Evolutionary conservation across 371 early-diverging fungal species (phyloP).

Genomic region (Conidiobolus incongruus): DNA sequence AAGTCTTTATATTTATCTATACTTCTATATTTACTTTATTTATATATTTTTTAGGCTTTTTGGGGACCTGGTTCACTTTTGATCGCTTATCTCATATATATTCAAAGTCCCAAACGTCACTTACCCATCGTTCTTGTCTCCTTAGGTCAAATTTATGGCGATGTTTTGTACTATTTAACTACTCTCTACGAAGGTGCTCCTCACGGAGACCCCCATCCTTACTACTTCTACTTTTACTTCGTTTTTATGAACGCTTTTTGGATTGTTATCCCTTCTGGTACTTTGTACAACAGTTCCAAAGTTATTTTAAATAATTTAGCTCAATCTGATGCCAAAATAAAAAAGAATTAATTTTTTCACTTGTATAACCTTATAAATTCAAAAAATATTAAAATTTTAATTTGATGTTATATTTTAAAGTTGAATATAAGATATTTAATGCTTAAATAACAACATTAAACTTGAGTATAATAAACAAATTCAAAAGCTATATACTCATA

Average conservation of each 20-base stretch:
- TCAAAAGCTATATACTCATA: no score
- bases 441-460: no score
- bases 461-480: no score
- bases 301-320: neutral
- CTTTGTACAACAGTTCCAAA: neutral
- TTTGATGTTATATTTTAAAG: no score
- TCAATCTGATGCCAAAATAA: no score
- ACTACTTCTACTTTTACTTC: conserved; percentile 63
- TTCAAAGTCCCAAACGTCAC: conserved; percentile 32
- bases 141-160: conserved; percentile 53
- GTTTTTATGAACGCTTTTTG: conserved; percentile 39
- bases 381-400: no score
- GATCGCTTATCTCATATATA: conserved; percentile 32
- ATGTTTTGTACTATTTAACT: conserved; percentile 43
- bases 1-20: conserved; percentile 7
- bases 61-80: conserved; percentile 56
- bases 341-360: no score
- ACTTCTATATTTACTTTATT: neutral
- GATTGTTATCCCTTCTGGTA: conserved; percentile 31
- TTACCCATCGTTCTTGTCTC: conserved; percentile 41
- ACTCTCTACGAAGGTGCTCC: conserved; percentile 31
- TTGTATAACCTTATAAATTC: no score
- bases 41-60: conserved; percentile 34
- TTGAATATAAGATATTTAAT: no score
- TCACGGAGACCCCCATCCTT: conserved; percentile 35